phyloP scores from a whole-genome alignment of 108 stramenopile genomes.

The Craspedostauros australis region DNA sequence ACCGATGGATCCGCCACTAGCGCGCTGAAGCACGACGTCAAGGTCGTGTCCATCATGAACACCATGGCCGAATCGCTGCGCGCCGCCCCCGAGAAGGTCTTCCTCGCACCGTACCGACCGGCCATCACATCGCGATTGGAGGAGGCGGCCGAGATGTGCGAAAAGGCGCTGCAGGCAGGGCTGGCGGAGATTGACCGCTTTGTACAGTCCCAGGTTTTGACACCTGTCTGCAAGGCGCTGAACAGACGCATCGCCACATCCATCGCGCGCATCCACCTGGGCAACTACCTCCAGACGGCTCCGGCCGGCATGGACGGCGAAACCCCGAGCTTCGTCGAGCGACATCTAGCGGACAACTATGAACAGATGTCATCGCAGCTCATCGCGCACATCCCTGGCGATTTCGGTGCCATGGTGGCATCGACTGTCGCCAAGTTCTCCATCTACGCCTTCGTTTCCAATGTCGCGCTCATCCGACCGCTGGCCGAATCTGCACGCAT shows the following conservation, averaged over 20 bases:
- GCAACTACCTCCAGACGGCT: conserved; percentile 44
- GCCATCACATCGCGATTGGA: conserved; percentile 71
- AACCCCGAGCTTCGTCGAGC: conserved; percentile 60
- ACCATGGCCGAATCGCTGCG: conserved; percentile 43
- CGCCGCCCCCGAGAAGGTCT: conserved; percentile 71
- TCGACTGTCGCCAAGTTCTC: conserved; percentile 70
- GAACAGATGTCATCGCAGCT: conserved; percentile 48
- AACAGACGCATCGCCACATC: conserved; percentile 48
- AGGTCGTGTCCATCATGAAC: conserved; percentile 60
- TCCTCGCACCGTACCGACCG: conserved; percentile 78
- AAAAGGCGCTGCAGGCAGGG: conserved; percentile 56
- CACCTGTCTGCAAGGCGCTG: conserved; percentile 63
- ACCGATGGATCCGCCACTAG: conserved; percentile 48
- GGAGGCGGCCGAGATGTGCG: conserved; percentile 69
- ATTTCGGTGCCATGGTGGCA: conserved; percentile 57
- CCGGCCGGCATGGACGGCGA: conserved; percentile 8
- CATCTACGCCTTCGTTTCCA: conserved; percentile 80
- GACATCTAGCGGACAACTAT: conserved; percentile 50
- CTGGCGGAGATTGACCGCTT: conserved; percentile 67
- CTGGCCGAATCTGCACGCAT: conserved; percentile 61
- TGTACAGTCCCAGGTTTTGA: conserved; percentile 47
- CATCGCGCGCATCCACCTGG: conserved; percentile 74
- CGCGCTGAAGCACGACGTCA: conserved; percentile 67
- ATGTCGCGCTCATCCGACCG: conserved; percentile 69
- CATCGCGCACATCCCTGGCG: conserved; percentile 57